Evolutionary conservation across 2,329 filamentous ascomycete genomes (phyloP), one percentile per base, ranked within the genome.

Genomic region (Macroventuria anomochaeta): DNA sequence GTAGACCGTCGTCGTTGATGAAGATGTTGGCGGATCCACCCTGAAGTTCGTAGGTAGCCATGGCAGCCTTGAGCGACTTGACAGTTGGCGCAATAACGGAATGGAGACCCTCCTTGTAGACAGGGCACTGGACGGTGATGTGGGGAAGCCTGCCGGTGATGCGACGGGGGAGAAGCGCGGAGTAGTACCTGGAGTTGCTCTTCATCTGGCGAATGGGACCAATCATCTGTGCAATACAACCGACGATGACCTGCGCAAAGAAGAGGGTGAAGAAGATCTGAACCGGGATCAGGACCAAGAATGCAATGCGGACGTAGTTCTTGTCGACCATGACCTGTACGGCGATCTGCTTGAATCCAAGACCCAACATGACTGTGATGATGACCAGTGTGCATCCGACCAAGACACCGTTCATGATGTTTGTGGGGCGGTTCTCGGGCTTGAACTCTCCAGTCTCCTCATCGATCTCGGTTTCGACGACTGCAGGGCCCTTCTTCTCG

Each of bases 231-330:
- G 88, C 85, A 65, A 92, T 73, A 68, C 87, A 91, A 56, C 89
- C 88, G 44, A 92, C 79, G 53, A 93, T 88, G 67, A 91, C 89
- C 73, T 92, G 88, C 18, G 81, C 86, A 70, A 93, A 92, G 81
- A 93, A 93, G 72, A 93, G 81, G 2, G 89, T 90, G 77, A 93
- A 91, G 80, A 92, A 91, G 53, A 91, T 80, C 70, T 91, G 88
- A 26, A 92, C 77, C 0, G 89, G 89, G 15, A 84, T 84, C 31
- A 92, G 76, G 2, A 80, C 80, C 10, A 91, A 68, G 55, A 93
- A 84, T 1, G 82, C 86, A 23, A 91, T 75, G 0, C 89, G 86
- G 17, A 78, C 74, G 66, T 83, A 90, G 56, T 76, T 81, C 32
- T 80, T 75, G 67, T 92, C 89, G 31, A 89, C 83, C 2, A 82